Conservation (phyloP, 78 protist genomes). For the Dictyostelium capitatum region DNA sequence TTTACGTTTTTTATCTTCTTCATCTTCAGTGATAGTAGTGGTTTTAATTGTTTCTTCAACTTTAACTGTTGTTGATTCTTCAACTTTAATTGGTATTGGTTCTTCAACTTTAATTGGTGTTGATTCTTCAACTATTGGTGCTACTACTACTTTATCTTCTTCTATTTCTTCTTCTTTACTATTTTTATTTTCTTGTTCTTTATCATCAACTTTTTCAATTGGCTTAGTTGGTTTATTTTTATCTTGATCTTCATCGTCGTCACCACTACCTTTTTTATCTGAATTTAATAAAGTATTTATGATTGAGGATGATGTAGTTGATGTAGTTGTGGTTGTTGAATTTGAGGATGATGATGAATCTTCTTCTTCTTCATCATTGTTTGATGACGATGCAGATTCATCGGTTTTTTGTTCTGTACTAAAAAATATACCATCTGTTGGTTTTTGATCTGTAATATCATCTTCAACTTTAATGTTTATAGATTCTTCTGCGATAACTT, state of each 20-base stretch:
- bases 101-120: not conserved
- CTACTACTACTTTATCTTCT: not conserved
- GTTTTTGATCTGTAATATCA: not conserved
- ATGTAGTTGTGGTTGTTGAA: not conserved
- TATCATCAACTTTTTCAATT: not conserved
- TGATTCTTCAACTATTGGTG: not conserved
- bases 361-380: not conserved
- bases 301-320: not conserved
- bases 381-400: not conserved
- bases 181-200: conserved; percentile 14
- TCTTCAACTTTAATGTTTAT: not conserved
- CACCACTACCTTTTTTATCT: not conserved
- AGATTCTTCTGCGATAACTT: not conserved
- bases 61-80: not conserved
- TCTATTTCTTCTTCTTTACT: not conserved
- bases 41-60: not conserved
- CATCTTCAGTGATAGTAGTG: not conserved
- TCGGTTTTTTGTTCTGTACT: conserved; percentile 20
- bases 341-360: not conserved
- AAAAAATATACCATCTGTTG: conserved; percentile 2
- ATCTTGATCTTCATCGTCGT: conserved; percentile 32
- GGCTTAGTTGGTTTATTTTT: not conserved
- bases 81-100: not conserved
- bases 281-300: not conserved
- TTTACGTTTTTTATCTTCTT: conserved; percentile 6